Evolutionary conservation across 306 rosid species (phyloP).

Genomic region (Cyclanthera cordifolia): DNA sequence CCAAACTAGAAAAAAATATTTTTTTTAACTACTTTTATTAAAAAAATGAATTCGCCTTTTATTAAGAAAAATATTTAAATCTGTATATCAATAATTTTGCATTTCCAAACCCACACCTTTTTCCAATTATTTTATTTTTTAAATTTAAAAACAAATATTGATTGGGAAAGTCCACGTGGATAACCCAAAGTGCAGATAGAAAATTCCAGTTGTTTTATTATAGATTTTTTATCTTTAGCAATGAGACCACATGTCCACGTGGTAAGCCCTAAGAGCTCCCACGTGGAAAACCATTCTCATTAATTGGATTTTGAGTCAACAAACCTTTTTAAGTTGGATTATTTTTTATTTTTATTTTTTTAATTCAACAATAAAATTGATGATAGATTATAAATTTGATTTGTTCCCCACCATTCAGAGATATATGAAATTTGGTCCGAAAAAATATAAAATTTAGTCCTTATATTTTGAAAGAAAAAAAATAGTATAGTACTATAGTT

Average conservation of each 20-base stretch:
- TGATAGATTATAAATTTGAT: too few species aligned
- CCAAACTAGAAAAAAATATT: too few species aligned
- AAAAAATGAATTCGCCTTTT: background rate
- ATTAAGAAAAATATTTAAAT: background rate
- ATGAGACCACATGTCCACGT: background rate
- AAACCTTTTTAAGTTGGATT: too few species aligned
- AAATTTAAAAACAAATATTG: background rate
- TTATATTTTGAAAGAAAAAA: too few species aligned
- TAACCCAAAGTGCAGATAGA: background rate
- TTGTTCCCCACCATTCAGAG: too few species aligned
- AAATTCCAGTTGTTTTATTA: slow-evolving; percentile 1
- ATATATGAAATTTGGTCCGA: too few species aligned
- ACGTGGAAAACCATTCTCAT: background rate
- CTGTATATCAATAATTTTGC: background rate
- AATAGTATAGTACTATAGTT: too few species aligned
- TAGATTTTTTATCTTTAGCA: background rate
- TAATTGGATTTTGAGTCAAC: background rate
- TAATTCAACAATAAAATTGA: too few species aligned
- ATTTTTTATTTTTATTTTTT: too few species aligned
- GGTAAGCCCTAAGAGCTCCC: background rate
- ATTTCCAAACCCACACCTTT: background rate
- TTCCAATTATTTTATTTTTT: background rate
- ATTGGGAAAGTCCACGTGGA: background rate
- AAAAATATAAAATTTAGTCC: too few species aligned
- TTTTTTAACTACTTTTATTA: too few species aligned